Evolutionary conservation across 768 basidiomycete species (phyloP), one percentile per base, ranked within the genome.

Genomic region (Tricholomella constricta): DNA sequence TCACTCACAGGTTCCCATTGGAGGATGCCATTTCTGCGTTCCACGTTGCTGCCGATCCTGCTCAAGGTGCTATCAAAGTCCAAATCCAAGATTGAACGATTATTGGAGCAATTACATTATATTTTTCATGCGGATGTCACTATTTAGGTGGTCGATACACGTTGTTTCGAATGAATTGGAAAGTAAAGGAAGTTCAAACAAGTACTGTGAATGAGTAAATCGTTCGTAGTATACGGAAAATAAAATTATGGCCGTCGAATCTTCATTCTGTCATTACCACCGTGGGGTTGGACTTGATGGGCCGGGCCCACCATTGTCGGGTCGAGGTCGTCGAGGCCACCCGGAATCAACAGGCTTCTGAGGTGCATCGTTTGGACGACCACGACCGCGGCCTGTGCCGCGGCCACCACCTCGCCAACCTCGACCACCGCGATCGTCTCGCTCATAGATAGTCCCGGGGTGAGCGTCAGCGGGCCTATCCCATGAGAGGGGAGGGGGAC

Each of bases 11-110:
- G 11, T 89, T 89, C 66, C 56, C 75, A 17, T 78, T 95, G 15
- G 86, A 89, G 58, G 79, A 88, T 27, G 88, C 91, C 0, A 78
- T 85, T 7, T 71, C 83, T 45, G 93, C 93, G 2, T 95, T 95
- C 73, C 83, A 91, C 59, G 78, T 86, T 32, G 86, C 85, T 15
- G 85, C 86, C 6, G 85, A 88, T 63, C 81, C 82, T 44, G 52
- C 78, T 19, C 84, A 83, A 60, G 85, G 86, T 6, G 82, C 85
- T 34, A 87, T 87, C 63, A 87, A 86, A 61, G 82, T 87, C 52
- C 84, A 83, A 59, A 85, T 87, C 48, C 73, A 70, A 25, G 84
- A 85, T 67, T 84, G 59, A 46, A 48, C 15, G 14, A 34, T 8
- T 11, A 41, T 22, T 37, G 19, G 11, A 6, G n/a, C n/a, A 17